Percentiles rank a stretch among this genome's conserved stretches.
These are phyloP conservation scores for Rossbeevera mucosa DNA, from an alignment of 768 basidiomycete species.

Conservation along the genomic window DNA sequence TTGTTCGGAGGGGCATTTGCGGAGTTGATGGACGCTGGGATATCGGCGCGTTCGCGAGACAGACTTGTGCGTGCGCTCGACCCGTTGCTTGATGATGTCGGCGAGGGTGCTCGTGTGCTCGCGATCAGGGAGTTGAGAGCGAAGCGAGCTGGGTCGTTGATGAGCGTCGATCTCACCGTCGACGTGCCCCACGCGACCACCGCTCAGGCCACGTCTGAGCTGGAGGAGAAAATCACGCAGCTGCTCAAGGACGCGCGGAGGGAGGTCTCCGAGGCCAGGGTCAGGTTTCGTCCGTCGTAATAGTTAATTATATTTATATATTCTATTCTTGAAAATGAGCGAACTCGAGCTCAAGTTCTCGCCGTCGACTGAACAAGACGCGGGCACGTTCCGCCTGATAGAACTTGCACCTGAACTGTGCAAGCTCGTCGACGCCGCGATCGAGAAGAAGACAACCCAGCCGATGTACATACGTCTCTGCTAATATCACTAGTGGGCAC, in stretches of 20 bases:
- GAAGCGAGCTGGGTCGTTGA: constrained; percentile 71
- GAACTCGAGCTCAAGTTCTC: constrained; percentile 49
- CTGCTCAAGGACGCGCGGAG: constrained; percentile 52
- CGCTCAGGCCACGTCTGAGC: constrained; percentile 49
- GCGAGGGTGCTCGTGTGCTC: constrained; percentile 33
- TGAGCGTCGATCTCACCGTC: constrained; percentile 79
- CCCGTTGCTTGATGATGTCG: constrained; percentile 42
- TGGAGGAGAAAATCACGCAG: constrained; percentile 59
- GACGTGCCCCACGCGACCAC: constrained; percentile 59
- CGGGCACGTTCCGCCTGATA: constrained; percentile 60
- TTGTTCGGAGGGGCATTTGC: constrained; percentile 67
- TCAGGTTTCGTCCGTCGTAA: constrained; percentile 51
- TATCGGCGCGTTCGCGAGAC: constrained; percentile 50
- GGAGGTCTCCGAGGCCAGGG: constrained; percentile 69
- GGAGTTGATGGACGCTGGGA: constrained; percentile 82
- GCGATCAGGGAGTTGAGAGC: constrained; percentile 58
- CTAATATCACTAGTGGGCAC: too few species aligned
- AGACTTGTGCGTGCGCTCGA: constrained; percentile 54
- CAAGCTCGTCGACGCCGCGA: constrained; percentile 53
- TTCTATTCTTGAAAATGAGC: constrained; percentile 13
- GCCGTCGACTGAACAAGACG: constrained; percentile 40
- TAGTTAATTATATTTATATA: neutral
- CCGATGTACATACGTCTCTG: constrained; percentile 24
- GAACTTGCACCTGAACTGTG: constrained; percentile 71
- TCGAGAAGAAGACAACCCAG: constrained; percentile 29